These are phyloP conservation scores for Penicillium concentricum DNA, from an alignment of 2,329 filamentous ascomycete genomes.

Conservation along the genomic window DNA sequence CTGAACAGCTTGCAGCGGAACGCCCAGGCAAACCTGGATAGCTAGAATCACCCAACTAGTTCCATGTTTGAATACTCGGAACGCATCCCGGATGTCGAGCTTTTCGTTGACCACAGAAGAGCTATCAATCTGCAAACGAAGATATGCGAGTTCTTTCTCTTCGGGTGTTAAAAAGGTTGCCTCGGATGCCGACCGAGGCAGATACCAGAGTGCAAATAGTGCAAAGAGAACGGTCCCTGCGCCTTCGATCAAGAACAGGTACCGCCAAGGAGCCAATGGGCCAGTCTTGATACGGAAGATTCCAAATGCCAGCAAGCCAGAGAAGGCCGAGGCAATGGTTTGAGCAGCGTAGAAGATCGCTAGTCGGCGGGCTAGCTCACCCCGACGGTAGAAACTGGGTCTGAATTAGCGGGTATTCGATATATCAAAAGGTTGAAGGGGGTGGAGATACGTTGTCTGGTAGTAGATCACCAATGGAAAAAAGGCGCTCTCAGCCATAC, in stretches of 20 bases:
- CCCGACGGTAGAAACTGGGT: constrained; percentile 28
- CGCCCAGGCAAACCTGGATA: constrained; percentile 31
- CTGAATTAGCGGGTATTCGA: not conserved
- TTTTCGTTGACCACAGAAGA: constrained; percentile 33
- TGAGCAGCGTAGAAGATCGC: constrained; percentile 33
- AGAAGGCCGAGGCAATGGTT: constrained; percentile 32
- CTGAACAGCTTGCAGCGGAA: constrained; percentile 28
- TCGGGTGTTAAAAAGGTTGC: constrained; percentile 41
- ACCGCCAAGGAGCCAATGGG: constrained; percentile 41
- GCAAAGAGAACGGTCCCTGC: constrained; percentile 40
- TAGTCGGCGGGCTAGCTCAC: constrained; percentile 28
- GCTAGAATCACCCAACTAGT: constrained; percentile 30
- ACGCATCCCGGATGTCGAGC: constrained; percentile 29
- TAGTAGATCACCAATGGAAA: constrained; percentile 32
- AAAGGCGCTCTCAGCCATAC: constrained; percentile 30
- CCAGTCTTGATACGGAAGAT: constrained; percentile 41
- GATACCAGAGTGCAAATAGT: constrained; percentile 39
- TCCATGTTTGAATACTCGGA: constrained; percentile 29
- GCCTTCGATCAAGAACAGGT: constrained; percentile 50
- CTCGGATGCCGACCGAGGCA: constrained; percentile 39
- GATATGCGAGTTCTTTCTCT: constrained; percentile 39
- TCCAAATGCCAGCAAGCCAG: constrained; percentile 38
- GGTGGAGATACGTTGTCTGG: constrained; percentile 23
- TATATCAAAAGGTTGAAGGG: not conserved
- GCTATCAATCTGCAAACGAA: constrained; percentile 38